phyloP scores from a whole-genome alignment of 202 grass and related monocot genomes.

The Alloteropsis angusta region DNA sequence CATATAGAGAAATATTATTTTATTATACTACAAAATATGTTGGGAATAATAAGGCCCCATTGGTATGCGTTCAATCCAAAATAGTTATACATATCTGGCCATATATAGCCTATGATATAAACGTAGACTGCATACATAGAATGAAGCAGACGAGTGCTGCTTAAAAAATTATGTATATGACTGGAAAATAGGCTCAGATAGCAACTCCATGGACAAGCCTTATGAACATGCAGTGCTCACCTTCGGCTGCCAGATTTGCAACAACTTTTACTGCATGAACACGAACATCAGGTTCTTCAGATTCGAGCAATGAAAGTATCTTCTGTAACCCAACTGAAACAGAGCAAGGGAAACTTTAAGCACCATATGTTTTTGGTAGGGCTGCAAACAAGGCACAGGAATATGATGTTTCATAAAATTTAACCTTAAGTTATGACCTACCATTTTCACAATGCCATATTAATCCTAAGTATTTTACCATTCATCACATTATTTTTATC shows the following conservation, averaged over 20 bases:
- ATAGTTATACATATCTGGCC: neutral
- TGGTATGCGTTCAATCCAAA: neutral
- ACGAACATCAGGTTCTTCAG: constrained; percentile 93
- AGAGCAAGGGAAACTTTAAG: constrained; percentile 19
- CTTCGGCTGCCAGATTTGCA: constrained; percentile 97
- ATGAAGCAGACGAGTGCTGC: neutral
- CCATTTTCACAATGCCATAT: constrained; percentile 6
- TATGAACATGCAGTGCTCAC: constrained; percentile 34
- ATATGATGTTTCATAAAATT: neutral
- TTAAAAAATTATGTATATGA: constrained; percentile 14
- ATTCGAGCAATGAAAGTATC: constrained; percentile 98
- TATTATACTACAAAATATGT: neutral
- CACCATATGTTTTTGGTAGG: constrained; percentile 1
- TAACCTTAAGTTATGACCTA: neutral
- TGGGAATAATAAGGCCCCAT: neutral
- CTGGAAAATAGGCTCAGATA: neutral
- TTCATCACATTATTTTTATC: neutral
- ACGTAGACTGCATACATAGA: neutral
- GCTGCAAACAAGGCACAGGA: neutral
- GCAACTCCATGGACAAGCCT: neutral
- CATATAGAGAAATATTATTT: neutral
- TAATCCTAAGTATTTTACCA: neutral
- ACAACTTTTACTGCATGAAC: constrained; percentile 99
- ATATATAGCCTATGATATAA: neutral
- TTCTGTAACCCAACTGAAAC: constrained; percentile 91